Evolutionary conservation across 1,139 yeast genomes (phyloP).

Genomic region (Blastobotrys apis): DNA sequence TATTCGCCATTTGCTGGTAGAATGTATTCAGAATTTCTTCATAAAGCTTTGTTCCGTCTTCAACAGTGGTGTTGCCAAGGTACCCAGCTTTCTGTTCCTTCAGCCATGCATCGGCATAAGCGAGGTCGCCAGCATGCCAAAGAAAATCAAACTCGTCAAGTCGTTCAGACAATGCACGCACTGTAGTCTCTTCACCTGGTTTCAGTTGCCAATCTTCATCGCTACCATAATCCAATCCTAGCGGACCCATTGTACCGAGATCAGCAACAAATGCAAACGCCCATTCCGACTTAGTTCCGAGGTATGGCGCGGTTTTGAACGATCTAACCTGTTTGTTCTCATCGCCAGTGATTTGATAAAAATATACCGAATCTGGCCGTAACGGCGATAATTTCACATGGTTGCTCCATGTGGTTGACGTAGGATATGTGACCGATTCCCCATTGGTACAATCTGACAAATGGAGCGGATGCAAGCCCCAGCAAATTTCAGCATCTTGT

Average conservation of each 20-base stretch:
- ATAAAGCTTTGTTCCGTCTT: slow-evolving; percentile 19
- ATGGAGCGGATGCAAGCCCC: slow-evolving; percentile 24
- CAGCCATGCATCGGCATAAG: slow-evolving; percentile 33
- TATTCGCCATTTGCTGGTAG: slow-evolving; percentile 26
- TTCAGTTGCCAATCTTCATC: slow-evolving; percentile 19
- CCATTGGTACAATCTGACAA: slow-evolving; percentile 23
- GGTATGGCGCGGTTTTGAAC: slow-evolving; percentile 22
- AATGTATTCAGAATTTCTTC: slow-evolving; percentile 25
- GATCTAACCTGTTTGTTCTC: slow-evolving; percentile 16
- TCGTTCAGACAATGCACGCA: slow-evolving; percentile 25
- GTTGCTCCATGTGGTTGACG: slow-evolving; percentile 31
- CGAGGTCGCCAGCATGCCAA: slow-evolving; percentile 34
- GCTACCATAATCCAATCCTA: slow-evolving; percentile 20
- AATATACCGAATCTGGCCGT: slow-evolving; percentile 29
- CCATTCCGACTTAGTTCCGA: slow-evolving; percentile 19
- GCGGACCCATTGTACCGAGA: slow-evolving; percentile 29
- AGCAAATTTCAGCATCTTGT: slow-evolving; percentile 25
- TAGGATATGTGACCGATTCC: slow-evolving; percentile 25
- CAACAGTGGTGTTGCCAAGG: slow-evolving; percentile 17
- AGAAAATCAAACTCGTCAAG: slow-evolving; percentile 26
- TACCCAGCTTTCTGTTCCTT: slow-evolving; percentile 24
- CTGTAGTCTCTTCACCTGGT: slow-evolving; percentile 23
- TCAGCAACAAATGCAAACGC: slow-evolving; percentile 29
- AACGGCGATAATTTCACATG: slow-evolving; percentile 30
- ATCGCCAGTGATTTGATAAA: slow-evolving; percentile 26